phyloP scores from a whole-genome alignment of 1,284 basidiomycete species.

The Ganoderma lucidum region DNA sequence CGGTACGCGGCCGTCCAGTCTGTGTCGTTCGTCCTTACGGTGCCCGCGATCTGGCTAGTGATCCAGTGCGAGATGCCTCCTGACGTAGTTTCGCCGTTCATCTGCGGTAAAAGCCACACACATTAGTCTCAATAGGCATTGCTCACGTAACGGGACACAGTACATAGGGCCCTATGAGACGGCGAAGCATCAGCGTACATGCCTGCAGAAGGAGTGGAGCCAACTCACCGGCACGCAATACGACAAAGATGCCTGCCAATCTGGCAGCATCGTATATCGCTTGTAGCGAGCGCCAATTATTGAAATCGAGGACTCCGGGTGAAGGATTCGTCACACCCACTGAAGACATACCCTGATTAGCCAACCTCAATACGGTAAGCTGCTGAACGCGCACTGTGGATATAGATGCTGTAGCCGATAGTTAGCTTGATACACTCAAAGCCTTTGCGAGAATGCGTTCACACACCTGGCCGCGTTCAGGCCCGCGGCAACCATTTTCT shows the following conservation, averaged over 20 bases:
- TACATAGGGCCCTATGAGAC: constrained; percentile 23
- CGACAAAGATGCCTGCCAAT: constrained; percentile 54
- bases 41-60: constrained; percentile 70
- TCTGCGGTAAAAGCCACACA: constrained; percentile 49
- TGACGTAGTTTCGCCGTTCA: constrained; percentile 84
- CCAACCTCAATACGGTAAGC: background rate
- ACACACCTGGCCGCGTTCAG: constrained; percentile 65
- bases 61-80: constrained; percentile 85
- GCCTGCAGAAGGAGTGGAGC: background rate
- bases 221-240: constrained; percentile 51
- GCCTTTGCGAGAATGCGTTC: background rate
- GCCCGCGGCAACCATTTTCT: constrained; percentile 83
- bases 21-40: constrained; percentile 72
- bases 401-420: constrained; percentile 61
- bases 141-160: background rate
- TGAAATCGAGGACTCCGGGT: constrained; percentile 77
- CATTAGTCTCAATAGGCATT: background rate
- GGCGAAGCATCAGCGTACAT: background rate
- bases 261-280: constrained; percentile 60
- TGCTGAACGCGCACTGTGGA: constrained; percentile 54
- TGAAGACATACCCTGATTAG: constrained; percentile 8
- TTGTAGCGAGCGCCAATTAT: constrained; percentile 71
- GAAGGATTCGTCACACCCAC: constrained; percentile 77
- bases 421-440: background rate
- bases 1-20: constrained; percentile 77